Evolutionary conservation across 352 stramenopile species (phyloP).

Genomic region (Phytopythium boreale): DNA sequence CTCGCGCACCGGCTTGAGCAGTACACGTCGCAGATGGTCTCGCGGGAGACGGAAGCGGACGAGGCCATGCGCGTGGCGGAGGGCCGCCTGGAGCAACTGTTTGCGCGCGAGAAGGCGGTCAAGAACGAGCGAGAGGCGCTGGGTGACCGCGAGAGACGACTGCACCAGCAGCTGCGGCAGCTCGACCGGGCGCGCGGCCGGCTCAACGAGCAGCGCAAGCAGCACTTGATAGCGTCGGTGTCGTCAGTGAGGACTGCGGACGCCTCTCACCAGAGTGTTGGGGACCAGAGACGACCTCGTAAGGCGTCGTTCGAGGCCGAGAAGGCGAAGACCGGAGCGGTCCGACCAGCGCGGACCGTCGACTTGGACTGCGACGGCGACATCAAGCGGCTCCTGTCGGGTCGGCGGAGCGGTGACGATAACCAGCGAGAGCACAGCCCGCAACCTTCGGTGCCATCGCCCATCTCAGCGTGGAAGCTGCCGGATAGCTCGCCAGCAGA

Average conservation of each 20-base stretch:
- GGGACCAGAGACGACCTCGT: not conserved
- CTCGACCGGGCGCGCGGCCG: constrained; percentile 40
- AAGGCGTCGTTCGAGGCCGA: not conserved
- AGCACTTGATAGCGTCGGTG: constrained; percentile 23
- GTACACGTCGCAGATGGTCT: constrained; percentile 10
- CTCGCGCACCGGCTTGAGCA: constrained; percentile 18
- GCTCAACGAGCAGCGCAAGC: constrained; percentile 45
- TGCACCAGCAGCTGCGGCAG: constrained; percentile 55
- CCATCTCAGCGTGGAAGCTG: not conserved
- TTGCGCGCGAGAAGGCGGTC: not conserved
- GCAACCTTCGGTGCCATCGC: not conserved
- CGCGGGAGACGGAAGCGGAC: constrained; percentile 1
- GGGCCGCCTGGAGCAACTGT: not conserved
- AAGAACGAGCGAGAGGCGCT: constrained; percentile 35
- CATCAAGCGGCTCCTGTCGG: not conserved
- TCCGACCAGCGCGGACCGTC: not conserved
- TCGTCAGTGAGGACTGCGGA: not conserved
- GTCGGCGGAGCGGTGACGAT: not conserved
- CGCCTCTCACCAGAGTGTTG: not conserved
- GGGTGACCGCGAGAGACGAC: constrained; percentile 40
- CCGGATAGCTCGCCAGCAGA: constrained; percentile 14
- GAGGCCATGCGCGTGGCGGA: not conserved
- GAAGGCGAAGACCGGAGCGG: not conserved
- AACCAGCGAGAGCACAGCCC: constrained; percentile 1
- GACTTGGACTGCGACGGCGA: not conserved